A percentile compares a stretch with the other conserved stretches of the same genome.
phyloP scores from a whole-genome alignment of 495 filamentous ascomycete genomes.

The Arthonia radiata region DNA sequence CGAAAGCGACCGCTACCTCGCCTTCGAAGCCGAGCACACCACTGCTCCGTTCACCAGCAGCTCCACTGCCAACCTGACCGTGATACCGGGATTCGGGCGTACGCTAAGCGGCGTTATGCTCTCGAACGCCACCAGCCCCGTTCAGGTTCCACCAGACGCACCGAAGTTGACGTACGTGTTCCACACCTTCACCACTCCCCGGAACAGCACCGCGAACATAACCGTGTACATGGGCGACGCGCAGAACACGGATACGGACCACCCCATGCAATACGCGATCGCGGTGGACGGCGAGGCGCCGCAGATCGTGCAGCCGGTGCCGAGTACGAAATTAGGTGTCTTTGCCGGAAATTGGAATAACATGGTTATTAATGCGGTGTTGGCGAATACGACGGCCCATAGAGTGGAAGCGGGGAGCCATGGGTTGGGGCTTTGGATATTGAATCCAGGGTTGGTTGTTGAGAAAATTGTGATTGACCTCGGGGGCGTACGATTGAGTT shows the following conservation, averaged over 20 bases:
- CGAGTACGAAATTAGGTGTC: conserved; percentile 18
- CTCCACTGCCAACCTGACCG: not conserved
- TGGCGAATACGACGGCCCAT: conserved; percentile 32
- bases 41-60: conserved; percentile 15
- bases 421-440: conserved; percentile 32
- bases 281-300: conserved; percentile 22
- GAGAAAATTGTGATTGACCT: conserved; percentile 44
- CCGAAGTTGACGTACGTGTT: conserved; percentile 39
- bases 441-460: conserved; percentile 39
- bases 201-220: conserved; percentile 24
- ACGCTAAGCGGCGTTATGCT: conserved; percentile 34
- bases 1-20: conserved; percentile 33
- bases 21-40: conserved; percentile 35
- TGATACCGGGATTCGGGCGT: conserved; percentile 26
- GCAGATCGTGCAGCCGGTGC: conserved; percentile 26
- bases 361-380: conserved; percentile 31
- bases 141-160: conserved; percentile 20
- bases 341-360: conserved; percentile 22
- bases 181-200: conserved; percentile 19
- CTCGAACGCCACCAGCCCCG: conserved; percentile 22
- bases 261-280: conserved; percentile 34
- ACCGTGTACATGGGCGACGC: conserved; percentile 34
- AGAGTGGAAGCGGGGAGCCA: conserved; percentile 24
- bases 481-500: conserved; percentile 38
- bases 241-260: conserved; percentile 33